Conservation (phyloP, 192 early-diverging fungal species). For the Backusella macrospora region DNA sequence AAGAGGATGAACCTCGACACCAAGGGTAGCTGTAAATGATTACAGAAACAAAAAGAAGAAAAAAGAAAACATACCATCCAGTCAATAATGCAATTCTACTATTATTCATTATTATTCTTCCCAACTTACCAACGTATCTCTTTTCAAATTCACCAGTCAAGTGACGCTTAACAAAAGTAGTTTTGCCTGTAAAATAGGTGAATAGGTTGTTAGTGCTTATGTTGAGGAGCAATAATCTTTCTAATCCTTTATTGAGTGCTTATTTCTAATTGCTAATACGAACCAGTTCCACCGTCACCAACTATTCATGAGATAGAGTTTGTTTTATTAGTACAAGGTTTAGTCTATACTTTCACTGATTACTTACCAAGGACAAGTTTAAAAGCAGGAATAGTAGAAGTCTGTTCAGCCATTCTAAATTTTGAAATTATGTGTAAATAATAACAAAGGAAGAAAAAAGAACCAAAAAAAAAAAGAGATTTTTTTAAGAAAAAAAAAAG, state of each 20-base stretch:
- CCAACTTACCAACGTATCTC: slow-evolving; percentile 88
- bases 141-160: slow-evolving; percentile 99
- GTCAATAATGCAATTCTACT: no score
- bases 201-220: no score
- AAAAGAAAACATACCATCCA: no score
- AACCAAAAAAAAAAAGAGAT: neutral
- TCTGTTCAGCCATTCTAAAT: slow-evolving; percentile 34
- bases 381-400: slow-evolving; percentile 69
- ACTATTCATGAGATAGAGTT: slow-evolving; percentile 49
- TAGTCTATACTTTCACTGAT: neutral
- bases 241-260: no score
- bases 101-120: no score
- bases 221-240: no score
- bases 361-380: slow-evolving; percentile 85
- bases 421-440: neutral
- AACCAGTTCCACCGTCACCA: slow-evolving; percentile 95
- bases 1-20: slow-evolving; percentile 99
- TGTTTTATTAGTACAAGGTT: neutral
- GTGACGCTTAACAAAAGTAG: slow-evolving; percentile 99
- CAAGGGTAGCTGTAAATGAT: slow-evolving; percentile 84
- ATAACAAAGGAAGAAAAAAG: neutral
- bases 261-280: no score
- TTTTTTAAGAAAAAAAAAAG: neutral
- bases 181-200: slow-evolving; percentile 82
- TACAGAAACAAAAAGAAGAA: no score